Evolutionary conservation across 176 grass and related monocot species (phyloP), one percentile per base, ranked within the genome.

Genomic region (Eleusine indica): DNA sequence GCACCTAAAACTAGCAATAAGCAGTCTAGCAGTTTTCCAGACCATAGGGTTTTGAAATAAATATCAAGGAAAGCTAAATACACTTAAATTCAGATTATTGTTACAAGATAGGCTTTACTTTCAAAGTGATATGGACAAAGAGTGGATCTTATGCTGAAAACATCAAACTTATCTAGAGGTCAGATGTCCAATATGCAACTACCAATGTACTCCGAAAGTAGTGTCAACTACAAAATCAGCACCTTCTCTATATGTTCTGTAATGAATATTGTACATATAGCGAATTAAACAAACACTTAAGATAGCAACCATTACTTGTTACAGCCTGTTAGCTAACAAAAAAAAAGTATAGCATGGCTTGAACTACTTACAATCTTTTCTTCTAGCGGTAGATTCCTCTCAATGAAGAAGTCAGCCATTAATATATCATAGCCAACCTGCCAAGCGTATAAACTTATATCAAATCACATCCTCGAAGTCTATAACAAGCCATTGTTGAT

Each of bases 381-480:
- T 74, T 87, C 80, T 87, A 75, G 64, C 91, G 89, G 78, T 39
- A 90, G 66, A 63, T 81, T 92, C 80, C 93, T 96, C 70, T 88
- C 66, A 66, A 99, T 90, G 79, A 93, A 92, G 84, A 99, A 99
- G 89, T 99, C 96, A 42, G 83, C 42, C 96, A 99, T 92, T 71
- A 96, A 81, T 85, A 96, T 71, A 92, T 94, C 86, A 82, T 99
- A 99, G 72, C 96, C 96, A 82, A 51, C 72, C 93, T 99, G 84
- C 17, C 86, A 61, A 79, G 70, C 35, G 72, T 64, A 86, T n/a
- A 66, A n/a, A 88, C 75, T 82, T 73, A 81, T 54, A 86, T 78
- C 57, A 77, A 84, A 74, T 75, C 58, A 83, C 18, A 19, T 35
- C 6, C 60, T 19, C 30, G n/a, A 29, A 69, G 46, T 44, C 66